Evolutionary conservation across 805 yeast species (phyloP).

Genomic region (Yarrowia porcina): DNA sequence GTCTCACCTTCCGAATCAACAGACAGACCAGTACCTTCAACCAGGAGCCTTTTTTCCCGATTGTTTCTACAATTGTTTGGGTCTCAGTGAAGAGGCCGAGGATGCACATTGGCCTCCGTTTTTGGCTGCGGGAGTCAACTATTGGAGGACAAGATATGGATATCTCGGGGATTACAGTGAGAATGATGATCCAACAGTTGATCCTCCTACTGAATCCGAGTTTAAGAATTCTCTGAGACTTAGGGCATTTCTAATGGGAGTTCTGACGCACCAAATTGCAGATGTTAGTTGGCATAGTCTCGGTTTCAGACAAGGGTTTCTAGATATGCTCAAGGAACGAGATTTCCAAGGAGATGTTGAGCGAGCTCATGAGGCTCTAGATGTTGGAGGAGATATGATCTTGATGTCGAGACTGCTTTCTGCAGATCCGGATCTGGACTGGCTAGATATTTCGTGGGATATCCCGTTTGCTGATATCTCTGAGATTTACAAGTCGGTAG

Average conservation of each 20-base stretch:
- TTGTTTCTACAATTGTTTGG: constrained; percentile 60
- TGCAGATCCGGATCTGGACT: constrained; percentile 34
- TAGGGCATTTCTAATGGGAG: constrained; percentile 56
- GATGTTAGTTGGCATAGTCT: constrained; percentile 70
- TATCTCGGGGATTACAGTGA: background rate
- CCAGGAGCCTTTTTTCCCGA: constrained; percentile 72
- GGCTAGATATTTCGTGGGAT: constrained; percentile 37
- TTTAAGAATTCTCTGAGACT: constrained; percentile 38
- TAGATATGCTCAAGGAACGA: constrained; percentile 47
- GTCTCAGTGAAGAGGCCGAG: constrained; percentile 53
- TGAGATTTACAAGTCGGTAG: constrained; percentile 42
- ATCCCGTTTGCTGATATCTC: constrained; percentile 47
- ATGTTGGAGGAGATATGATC: constrained; percentile 64
- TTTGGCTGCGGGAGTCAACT: constrained; percentile 45
- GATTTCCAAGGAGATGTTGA: constrained; percentile 54
- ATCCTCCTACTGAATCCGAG: background rate
- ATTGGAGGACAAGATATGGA: constrained; percentile 42
- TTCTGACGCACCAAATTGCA: constrained; percentile 59
- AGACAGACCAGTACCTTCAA: constrained; percentile 36
- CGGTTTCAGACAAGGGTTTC: constrained; percentile 52
- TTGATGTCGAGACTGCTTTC: constrained; percentile 42
- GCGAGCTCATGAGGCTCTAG: constrained; percentile 53
- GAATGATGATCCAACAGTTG: background rate
- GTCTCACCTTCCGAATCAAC: constrained; percentile 27
- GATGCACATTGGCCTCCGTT: constrained; percentile 71